phyloP scores from a whole-genome alignment of 768 basidiomycete species.

The Panus rudis region DNA sequence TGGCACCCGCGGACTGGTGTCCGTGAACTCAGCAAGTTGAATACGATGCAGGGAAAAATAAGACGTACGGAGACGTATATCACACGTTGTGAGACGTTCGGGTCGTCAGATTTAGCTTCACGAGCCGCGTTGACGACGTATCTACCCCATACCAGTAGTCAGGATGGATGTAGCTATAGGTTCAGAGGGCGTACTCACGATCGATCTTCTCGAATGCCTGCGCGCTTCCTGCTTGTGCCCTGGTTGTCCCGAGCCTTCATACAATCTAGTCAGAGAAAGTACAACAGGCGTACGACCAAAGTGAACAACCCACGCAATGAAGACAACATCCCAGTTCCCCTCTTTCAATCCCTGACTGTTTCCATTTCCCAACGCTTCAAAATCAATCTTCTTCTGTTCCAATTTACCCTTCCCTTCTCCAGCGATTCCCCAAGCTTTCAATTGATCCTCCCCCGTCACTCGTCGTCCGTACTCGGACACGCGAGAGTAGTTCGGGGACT shows the following conservation, averaged over 20 bases:
- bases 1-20: conserved; percentile 40
- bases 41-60: too few species aligned
- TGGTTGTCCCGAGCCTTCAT: conserved; percentile 58
- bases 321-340: conserved; percentile 68
- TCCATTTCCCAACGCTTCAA: conserved; percentile 46
- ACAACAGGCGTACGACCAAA: too few species aligned
- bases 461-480: conserved; percentile 69
- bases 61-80: conserved; percentile 64
- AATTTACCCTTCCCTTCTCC: conserved; percentile 58
- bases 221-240: conserved; percentile 45
- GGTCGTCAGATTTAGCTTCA: conserved; percentile 47
- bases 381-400: conserved; percentile 60
- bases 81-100: conserved; percentile 44
- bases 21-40: too few species aligned
- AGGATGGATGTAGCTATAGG: too few species aligned
- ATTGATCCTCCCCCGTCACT: conserved; percentile 37
- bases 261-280: not conserved
- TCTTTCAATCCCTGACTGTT: conserved; percentile 42
- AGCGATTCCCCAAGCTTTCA: too few species aligned
- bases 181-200: conserved; percentile 42
- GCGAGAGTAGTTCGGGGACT: conserved; percentile 43
- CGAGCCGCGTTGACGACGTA: conserved; percentile 72
- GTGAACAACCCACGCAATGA: conserved; percentile 47
- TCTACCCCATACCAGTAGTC: too few species aligned
- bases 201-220: conserved; percentile 73